Evolutionary conservation across 139 green algal genomes (phyloP).

Genomic region (Tetraselmis striata): DNA sequence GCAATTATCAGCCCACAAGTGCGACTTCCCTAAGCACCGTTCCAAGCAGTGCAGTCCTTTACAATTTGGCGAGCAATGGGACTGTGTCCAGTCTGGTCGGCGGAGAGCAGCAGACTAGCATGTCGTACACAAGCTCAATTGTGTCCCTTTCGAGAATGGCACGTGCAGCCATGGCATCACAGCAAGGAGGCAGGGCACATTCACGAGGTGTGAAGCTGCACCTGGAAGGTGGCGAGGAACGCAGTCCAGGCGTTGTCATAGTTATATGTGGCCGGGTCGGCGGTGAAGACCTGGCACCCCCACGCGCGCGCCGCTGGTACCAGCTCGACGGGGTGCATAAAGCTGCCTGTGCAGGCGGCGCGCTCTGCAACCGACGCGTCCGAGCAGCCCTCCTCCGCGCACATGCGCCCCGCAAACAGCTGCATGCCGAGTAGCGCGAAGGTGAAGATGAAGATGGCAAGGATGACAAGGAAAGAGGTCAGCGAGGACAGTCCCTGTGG

Average conservation of each 20-base stretch:
- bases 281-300: slow-evolving; percentile 2
- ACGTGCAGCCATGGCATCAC: no score
- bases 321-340: not conserved
- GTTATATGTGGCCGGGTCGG: slow-evolving; percentile 12
- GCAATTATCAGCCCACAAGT: no score
- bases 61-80: no score
- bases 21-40: no score
- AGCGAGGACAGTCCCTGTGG: not conserved
- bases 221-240: slow-evolving; percentile 32
- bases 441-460: slow-evolving; percentile 13
- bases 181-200: no score
- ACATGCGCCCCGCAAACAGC: not conserved
- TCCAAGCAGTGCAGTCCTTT: no score
- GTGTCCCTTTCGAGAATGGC: no score
- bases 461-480: slow-evolving; percentile 3
- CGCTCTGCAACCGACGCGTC: not conserved
- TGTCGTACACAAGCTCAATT: no score
- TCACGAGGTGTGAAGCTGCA: not conserved
- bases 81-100: no score
- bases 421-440: slow-evolving; percentile 11
- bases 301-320: not conserved
- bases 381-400: not conserved
- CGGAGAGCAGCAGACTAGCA: no score
- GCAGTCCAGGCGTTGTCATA: slow-evolving; percentile 27
- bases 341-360: not conserved